These are phyloP conservation scores for Sedum album DNA, from an alignment of 164 flowering plant genomes.

Conservation along the genomic window DNA sequence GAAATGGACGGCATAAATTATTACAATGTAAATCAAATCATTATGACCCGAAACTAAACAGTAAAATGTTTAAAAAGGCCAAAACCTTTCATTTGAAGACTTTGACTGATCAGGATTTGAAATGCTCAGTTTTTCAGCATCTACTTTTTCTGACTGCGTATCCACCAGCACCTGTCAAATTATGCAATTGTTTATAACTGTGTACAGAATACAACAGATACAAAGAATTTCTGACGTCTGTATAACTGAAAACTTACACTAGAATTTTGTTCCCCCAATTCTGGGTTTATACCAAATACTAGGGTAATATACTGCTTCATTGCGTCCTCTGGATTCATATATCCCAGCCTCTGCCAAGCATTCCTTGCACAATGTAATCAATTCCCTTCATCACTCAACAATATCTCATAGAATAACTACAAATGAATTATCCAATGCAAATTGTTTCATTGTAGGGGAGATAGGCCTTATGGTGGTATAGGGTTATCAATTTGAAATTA, in stretches of 20 bases:
- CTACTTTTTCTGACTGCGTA: too few relatives aligned
- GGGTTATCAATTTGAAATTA: too few relatives aligned
- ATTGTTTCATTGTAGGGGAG: too few relatives aligned
- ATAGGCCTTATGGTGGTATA: too few relatives aligned
- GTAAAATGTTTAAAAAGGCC: too few relatives aligned
- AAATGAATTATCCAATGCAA: too few relatives aligned
- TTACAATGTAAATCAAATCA: too few relatives aligned
- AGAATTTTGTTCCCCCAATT: constrained; percentile 24
- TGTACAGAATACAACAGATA: not conserved
- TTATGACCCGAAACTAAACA: too few relatives aligned
- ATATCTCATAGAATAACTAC: too few relatives aligned
- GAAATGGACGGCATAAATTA: too few relatives aligned
- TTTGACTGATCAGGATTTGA: not conserved
- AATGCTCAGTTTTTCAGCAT: too few relatives aligned
- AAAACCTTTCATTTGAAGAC: too few relatives aligned
- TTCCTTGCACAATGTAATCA: constrained; percentile 79
- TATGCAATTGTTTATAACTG: not conserved
- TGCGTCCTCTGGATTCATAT: constrained; percentile 56
- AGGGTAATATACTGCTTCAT: constrained; percentile 57
- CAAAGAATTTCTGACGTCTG: not conserved
- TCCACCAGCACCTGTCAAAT: not conserved
- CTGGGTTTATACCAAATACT: constrained; percentile 39
- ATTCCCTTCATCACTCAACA: constrained; percentile 68
- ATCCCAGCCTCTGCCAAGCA: constrained; percentile 46
- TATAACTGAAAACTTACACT: constrained; percentile 21